Evolutionary conservation across 2,329 filamentous ascomycete genomes (phyloP).

Genomic region (Lecanicillium sp.): DNA sequence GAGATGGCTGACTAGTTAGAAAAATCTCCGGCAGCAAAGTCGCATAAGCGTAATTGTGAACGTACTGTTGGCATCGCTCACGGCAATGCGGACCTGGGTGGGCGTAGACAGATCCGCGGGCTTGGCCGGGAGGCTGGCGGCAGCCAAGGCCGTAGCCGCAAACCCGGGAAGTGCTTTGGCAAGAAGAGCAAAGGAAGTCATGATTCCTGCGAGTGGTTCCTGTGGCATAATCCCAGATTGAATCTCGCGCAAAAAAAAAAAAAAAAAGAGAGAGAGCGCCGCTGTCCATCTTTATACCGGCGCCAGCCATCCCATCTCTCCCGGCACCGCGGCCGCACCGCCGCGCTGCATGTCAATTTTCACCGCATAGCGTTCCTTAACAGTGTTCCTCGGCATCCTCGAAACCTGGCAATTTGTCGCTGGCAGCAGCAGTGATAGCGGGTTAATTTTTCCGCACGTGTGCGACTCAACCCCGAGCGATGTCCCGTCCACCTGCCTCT

Average conservation of each 20-base stretch:
- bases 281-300: too few species aligned
- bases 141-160: conserved; percentile 4
- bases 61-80: conserved; percentile 43
- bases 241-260: too few species aligned
- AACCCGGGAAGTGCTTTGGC: conserved; percentile 4
- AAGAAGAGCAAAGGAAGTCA: conserved; percentile 5
- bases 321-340: too few species aligned
- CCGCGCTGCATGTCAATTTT: too few species aligned
- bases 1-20: conserved; percentile 37
- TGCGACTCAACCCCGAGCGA: background rate
- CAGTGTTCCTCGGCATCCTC: too few species aligned
- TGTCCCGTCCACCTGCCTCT: background rate
- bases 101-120: conserved; percentile 47
- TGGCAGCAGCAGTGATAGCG: too few species aligned
- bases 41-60: conserved; percentile 3
- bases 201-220: background rate
- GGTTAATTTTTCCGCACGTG: background rate
- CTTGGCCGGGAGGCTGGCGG: conserved; percentile 35
- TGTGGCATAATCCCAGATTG: too few species aligned
- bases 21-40: background rate
- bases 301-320: background rate
- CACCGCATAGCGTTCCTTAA: too few species aligned
- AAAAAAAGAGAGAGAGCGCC: too few species aligned
- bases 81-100: conserved; percentile 46
- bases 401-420: too few species aligned